Evolutionary conservation across 495 filamentous ascomycete genomes (phyloP), one percentile per base, ranked within the genome.

Genomic region (Astrothelium subdiscretum): DNA sequence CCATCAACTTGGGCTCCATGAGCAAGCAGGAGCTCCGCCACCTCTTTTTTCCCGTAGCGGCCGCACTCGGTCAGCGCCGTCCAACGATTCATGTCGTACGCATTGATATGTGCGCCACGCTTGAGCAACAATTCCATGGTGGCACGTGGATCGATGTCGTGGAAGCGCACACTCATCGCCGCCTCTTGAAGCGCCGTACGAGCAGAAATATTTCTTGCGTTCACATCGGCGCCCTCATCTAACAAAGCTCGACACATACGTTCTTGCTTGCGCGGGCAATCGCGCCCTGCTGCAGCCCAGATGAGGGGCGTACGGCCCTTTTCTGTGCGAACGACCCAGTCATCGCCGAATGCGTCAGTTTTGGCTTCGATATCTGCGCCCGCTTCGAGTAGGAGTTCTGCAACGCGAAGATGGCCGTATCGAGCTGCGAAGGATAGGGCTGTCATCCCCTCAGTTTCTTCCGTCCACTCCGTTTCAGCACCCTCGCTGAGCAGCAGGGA

Each of bases 31-130:
- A 48, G 43, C 43, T 48, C n/a, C 43, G 43, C 43, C 12, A 48
- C 43, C 43, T 48, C 43, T 48, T 22, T 22, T 15, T 48, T 12
- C 43, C 43, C 43, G 20, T 2, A 48, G 43, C 5, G n/a, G 5
- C 43, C 43, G 43, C 43, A 48, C 43, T 48, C 43, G 43, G 43
- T 48, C 43, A 48, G 43, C 43, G n/a, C 43, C 43, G 43, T 48
- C 43, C 43, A 48, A n/a, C 20, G 12, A 48, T 48, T 22, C 43
- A 48, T 48, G 13, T 48, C 43, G 43, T 48, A 48, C 12, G 43
- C 43, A 48, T 48, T 48, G 43, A 48, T 18, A 48, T 48, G 43
- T 5, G 43, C 43, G n/a, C 43, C 43, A 48, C n/a, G 43, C 43
- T 48, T 18, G 43, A 48, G 43, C 43, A 48, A 15, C 43, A 48